phyloP scores from a whole-genome alignment of 116 monocot species.

The Trichopus zeylanicus region DNA sequence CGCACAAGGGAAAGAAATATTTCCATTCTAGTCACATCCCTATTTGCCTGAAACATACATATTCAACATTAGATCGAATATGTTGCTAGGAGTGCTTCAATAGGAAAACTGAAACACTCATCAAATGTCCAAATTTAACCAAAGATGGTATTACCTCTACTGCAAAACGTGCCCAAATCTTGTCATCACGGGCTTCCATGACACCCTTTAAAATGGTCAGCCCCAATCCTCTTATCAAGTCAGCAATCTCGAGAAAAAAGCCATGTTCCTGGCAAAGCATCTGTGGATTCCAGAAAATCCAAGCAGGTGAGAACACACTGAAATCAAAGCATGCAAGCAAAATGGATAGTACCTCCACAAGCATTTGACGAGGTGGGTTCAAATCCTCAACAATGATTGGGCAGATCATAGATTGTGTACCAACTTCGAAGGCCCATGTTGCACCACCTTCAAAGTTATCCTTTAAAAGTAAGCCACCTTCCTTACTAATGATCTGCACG shows the following conservation, averaged over 20 bases:
- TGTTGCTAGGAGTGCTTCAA: too few species aligned
- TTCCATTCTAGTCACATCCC: slow-evolving; percentile 90
- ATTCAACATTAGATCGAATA: neutral
- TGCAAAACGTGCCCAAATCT: slow-evolving; percentile 87
- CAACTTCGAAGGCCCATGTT: slow-evolving; percentile 81
- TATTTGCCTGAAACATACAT: slow-evolving; percentile 58
- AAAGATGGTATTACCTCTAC: too few species aligned
- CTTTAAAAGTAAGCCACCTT: slow-evolving; percentile 40
- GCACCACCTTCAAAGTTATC: slow-evolving; percentile 65
- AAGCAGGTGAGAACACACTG: neutral
- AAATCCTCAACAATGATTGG: slow-evolving; percentile 81
- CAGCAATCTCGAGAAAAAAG: slow-evolving; percentile 88
- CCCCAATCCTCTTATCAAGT: slow-evolving; percentile 71
- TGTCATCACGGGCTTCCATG: slow-evolving; percentile 72
- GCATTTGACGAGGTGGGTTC: slow-evolving; percentile 63
- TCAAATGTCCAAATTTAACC: neutral
- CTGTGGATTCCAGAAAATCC: slow-evolving; percentile 13
- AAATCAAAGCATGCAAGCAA: slow-evolving; percentile 6
- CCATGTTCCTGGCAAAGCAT: slow-evolving; percentile 92
- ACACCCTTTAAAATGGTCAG: slow-evolving; percentile 87
- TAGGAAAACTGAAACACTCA: neutral
- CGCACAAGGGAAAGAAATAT: slow-evolving; percentile 75
- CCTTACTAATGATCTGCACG: slow-evolving; percentile 37
- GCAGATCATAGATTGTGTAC: slow-evolving; percentile 49
- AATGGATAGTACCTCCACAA: too few species aligned